Base-by-base conservation (phyloP, 2,329 filamentous ascomycete species). In the Ophiostoma angusticollis region DNA sequence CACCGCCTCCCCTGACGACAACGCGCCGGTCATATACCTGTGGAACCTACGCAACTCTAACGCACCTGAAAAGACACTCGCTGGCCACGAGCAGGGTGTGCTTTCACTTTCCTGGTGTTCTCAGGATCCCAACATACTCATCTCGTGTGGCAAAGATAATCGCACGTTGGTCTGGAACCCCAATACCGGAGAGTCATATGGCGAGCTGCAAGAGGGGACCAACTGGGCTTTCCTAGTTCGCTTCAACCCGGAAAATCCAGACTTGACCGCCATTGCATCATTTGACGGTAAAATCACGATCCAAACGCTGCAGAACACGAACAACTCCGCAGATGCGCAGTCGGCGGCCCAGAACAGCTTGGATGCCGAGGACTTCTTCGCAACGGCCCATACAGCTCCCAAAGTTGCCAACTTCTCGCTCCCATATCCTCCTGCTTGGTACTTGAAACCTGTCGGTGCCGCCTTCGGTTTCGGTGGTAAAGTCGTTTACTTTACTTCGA, bases 161-260 rank as follows among this genome's bases (percentile, higher is more conserved):
- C 77, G 84, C 51, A 95, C 87, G 2, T 73, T 98, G 44, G 78
- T 91, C 45, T 98, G 93, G 91, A 96, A 96, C 59, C 85, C 91
- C 1, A 83, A 91, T 53, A 94, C 82, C 3, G 89, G 89, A 38
- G 77, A 91, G 55, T 70, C 74, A 11, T 81, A 86, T 47, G 91
- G 93, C 48, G 89, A 96, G 60, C 89, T 96, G 54, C 87, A 89
- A 5, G 85, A 95, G 52, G 87, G 93, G 39, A 95, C 89, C n/a
- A 98, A 96, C 60, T 98, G 91, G 89, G 94, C 87, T 6, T 98
- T 98, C 66, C 79, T 89, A 56, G 94, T 91, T 5, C 75, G 80
- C 45, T 96, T 93, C 72, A 87, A 94, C 58, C 91, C 91, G 22
- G 78, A 84, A 50, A 94, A 98, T 58, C 89, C 91, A 9, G 84